phyloP scores from a whole-genome alignment of 495 filamentous ascomycete species.

The Penicillium silybi region DNA sequence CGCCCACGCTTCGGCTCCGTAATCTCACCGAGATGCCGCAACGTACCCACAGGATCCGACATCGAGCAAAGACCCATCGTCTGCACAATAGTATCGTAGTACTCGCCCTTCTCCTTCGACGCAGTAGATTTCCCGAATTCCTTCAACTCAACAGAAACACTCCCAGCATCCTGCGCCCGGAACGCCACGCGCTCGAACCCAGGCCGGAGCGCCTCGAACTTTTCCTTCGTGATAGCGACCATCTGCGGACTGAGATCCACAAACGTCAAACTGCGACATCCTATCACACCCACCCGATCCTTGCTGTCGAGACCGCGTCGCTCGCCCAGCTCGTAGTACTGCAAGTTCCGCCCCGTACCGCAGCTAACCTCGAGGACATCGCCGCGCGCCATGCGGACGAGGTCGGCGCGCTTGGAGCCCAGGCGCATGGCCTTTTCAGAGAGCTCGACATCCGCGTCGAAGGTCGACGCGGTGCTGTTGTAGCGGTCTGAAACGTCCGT shows the following conservation, averaged over 20 bases:
- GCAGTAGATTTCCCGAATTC: background rate
- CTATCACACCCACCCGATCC: constrained; percentile 29
- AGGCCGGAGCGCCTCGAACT: constrained; percentile 51
- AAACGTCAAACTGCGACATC: constrained; percentile 53
- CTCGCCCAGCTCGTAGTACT: constrained; percentile 65
- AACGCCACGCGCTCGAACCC: constrained; percentile 43
- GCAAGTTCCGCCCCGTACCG: constrained; percentile 84
- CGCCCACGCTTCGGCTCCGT: constrained; percentile 53
- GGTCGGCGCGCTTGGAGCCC: constrained; percentile 52
- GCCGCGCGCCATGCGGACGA: constrained; percentile 62
- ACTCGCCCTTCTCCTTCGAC: constrained; percentile 1
- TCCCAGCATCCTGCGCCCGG: constrained; percentile 35
- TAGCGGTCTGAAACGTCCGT: constrained; percentile 54
- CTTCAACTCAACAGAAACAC: constrained; percentile 13
- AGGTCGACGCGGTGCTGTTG: constrained; percentile 52
- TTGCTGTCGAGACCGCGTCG: constrained; percentile 65
- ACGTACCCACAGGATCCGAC: constrained; percentile 62
- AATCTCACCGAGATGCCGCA: constrained; percentile 47
- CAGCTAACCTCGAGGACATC: constrained; percentile 86
- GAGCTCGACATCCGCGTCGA: constrained; percentile 60
- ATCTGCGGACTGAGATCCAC: constrained; percentile 63
- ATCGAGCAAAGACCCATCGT: constrained; percentile 94
- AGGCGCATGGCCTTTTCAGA: constrained; percentile 67
- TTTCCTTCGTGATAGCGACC: constrained; percentile 56
- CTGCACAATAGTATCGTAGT: constrained; percentile 84